A percentile compares a stretch with the other conserved stretches of the same genome.
Evolutionary conservation across 345 rosid species (phyloP).

Genomic region (Cardamine occulta): DNA sequence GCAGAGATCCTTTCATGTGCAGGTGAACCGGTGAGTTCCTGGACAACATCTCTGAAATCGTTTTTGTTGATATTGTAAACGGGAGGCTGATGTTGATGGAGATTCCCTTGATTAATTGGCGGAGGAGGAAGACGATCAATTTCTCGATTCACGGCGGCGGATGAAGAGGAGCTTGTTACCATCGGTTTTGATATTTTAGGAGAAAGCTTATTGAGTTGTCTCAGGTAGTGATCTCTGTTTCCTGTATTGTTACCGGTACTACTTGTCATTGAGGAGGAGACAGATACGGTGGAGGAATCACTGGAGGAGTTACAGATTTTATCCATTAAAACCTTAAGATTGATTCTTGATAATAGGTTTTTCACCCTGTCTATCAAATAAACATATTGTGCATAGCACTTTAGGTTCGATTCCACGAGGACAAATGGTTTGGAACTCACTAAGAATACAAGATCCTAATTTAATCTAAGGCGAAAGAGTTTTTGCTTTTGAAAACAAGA

Average conservation of each 20-base stretch:
- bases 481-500: too few species aligned
- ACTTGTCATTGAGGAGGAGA: constrained; percentile 17
- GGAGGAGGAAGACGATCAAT: constrained; percentile 45
- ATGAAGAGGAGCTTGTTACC: neutral
- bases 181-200: constrained; percentile 80
- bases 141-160: constrained; percentile 46
- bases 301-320: constrained; percentile 61
- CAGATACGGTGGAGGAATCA: constrained; percentile 48
- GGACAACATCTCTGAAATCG: constrained; percentile 95
- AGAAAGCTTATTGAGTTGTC: constrained; percentile 78
- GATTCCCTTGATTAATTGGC: constrained; percentile 41
- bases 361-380: too few species aligned
- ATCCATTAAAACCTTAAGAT: constrained; percentile 52
- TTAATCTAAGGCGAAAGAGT: too few species aligned
- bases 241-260: constrained; percentile 33
- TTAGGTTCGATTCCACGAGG: too few species aligned
- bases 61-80: constrained; percentile 93
- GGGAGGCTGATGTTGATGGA: constrained; percentile 74
- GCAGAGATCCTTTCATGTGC: constrained; percentile 76
- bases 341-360: too few species aligned
- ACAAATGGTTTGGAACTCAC: too few species aligned
- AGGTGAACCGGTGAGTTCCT: constrained; percentile 92
- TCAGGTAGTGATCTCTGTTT: constrained; percentile 56
- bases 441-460: too few species aligned
- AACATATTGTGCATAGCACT: too few species aligned